These are phyloP conservation scores for Rhynchosporium agropyri DNA, from an alignment of 2,329 filamentous ascomycete genomes.

Conservation along the genomic window DNA sequence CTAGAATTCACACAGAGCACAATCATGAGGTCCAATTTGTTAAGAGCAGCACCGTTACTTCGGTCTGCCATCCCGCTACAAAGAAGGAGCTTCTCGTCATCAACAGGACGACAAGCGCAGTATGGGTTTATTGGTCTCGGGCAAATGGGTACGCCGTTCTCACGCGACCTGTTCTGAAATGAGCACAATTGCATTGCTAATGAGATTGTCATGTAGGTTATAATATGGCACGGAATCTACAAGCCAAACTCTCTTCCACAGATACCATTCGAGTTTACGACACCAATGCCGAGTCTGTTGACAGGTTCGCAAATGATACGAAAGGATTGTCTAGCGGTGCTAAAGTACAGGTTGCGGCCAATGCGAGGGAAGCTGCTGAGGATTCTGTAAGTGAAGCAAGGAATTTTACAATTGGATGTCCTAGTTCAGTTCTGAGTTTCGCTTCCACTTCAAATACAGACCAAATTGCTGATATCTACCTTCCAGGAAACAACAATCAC, in stretches of 20 bases:
- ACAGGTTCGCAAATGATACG: constrained; percentile 57
- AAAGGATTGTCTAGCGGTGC: constrained; percentile 44
- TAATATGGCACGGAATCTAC: constrained; percentile 72
- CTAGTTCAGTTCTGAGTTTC: background rate
- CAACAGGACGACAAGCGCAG: constrained; percentile 49
- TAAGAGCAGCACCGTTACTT: constrained; percentile 32
- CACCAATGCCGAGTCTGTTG: constrained; percentile 59
- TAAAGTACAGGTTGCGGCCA: constrained; percentile 57
- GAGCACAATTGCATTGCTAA: constrained; percentile 27
- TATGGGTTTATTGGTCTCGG: constrained; percentile 64
- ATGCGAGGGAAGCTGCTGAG: constrained; percentile 61
- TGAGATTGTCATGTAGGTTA: constrained; percentile 53
- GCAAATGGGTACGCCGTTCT: constrained; percentile 56
- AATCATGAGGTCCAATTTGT: constrained; percentile 37
- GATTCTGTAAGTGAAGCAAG: constrained; percentile 44
- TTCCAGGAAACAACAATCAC: constrained; percentile 81
- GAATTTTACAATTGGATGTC: constrained; percentile 16
- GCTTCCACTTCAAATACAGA: constrained; percentile 50
- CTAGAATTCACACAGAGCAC: background rate
- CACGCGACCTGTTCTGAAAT: constrained; percentile 23
- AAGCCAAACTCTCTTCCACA: constrained; percentile 62
- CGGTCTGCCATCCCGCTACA: constrained; percentile 33
- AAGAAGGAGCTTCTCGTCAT: constrained; percentile 50
- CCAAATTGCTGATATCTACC: constrained; percentile 49
- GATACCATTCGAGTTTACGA: constrained; percentile 69